Conservation (phyloP, 2,329 filamentous ascomycete species). For the Didymosphaeria variabile region DNA sequence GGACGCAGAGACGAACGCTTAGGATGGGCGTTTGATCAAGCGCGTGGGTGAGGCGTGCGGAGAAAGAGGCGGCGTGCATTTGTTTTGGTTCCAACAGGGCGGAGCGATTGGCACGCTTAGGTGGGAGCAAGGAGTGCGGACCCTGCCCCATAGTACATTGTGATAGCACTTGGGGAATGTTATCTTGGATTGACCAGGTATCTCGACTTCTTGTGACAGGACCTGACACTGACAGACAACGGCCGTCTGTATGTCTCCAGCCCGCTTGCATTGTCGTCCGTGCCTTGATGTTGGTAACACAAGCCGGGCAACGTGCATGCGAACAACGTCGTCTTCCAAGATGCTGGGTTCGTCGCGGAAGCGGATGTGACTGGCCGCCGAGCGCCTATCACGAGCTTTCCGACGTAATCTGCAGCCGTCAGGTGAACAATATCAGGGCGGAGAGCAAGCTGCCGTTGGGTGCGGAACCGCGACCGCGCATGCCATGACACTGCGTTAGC, state of each 20-base stretch:
- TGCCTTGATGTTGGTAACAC: neutral
- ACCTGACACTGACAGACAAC: neutral
- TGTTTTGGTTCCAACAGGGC: conserved; percentile 2
- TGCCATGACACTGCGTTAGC: neutral
- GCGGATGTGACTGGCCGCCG: neutral
- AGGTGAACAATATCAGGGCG: neutral
- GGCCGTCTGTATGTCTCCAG: conserved; percentile 1
- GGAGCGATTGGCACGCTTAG: conserved; percentile 9
- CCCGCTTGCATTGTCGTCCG: neutral
- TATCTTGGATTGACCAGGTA: neutral
- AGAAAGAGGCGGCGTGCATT: conserved; percentile 8
- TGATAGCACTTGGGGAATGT: conserved; percentile 5
- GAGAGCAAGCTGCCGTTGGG: neutral
- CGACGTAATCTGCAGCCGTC: conserved; percentile 1
- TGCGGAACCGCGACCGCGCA: neutral
- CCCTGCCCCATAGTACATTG: conserved; percentile 4
- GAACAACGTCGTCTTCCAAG: neutral
- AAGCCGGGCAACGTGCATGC: conserved; percentile 1
- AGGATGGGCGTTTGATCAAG: neutral
- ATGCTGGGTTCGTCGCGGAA: neutral
- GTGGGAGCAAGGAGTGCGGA: conserved; percentile 5
- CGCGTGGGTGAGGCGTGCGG: conserved; percentile 11
- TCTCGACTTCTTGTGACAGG: neutral
- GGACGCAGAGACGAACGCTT: conserved; percentile 4
- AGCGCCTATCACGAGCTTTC: conserved; percentile 2